Conservation (phyloP, 768 basidiomycete species). For the Pulveroboletus sp. region DNA sequence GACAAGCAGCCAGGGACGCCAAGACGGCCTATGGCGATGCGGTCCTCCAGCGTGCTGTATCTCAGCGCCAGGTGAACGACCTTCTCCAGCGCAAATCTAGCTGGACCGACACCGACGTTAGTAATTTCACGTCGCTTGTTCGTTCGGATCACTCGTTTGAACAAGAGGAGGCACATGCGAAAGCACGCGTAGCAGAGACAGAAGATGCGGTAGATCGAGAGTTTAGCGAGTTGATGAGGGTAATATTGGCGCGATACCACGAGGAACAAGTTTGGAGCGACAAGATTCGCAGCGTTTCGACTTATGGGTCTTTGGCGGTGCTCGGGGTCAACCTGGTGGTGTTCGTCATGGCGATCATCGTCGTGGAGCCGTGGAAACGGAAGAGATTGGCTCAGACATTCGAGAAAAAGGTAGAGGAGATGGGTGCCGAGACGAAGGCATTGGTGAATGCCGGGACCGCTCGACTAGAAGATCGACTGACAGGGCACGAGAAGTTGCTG, state of each 20-base stretch:
- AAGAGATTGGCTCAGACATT: constrained; percentile 81
- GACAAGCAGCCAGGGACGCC: constrained; percentile 62
- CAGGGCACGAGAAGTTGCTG: constrained; percentile 40
- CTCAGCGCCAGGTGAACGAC: constrained; percentile 95
- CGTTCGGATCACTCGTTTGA: constrained; percentile 86
- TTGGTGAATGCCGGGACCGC: constrained; percentile 46
- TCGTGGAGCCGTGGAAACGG: constrained; percentile 98
- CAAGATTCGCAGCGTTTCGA: constrained; percentile 93
- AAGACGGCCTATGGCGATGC: constrained; percentile 76
- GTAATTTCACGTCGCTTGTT: constrained; percentile 84
- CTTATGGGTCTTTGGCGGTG: constrained; percentile 85
- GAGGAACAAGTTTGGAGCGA: constrained; percentile 99
- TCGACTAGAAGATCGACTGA: constrained; percentile 45
- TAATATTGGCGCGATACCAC: constrained; percentile 89
- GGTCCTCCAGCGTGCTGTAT: constrained; percentile 72
- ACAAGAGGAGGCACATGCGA: constrained; percentile 69
- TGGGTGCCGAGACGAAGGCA: constrained; percentile 37
- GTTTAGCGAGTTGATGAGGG: constrained; percentile 82
- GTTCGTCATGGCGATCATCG: constrained; percentile 81
- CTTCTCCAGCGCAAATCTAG: constrained; percentile 86
- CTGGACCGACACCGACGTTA: constrained; percentile 91
- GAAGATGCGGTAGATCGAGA: constrained; percentile 83
- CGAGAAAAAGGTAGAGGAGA: constrained; percentile 72
- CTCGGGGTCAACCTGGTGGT: constrained; percentile 85
- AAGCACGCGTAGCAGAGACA: constrained; percentile 56